Percentiles rank a stretch among this genome's conserved stretches.
phyloP scores from a whole-genome alignment of 1,284 basidiomycete species.

The Ceratobasidium theobromae region DNA sequence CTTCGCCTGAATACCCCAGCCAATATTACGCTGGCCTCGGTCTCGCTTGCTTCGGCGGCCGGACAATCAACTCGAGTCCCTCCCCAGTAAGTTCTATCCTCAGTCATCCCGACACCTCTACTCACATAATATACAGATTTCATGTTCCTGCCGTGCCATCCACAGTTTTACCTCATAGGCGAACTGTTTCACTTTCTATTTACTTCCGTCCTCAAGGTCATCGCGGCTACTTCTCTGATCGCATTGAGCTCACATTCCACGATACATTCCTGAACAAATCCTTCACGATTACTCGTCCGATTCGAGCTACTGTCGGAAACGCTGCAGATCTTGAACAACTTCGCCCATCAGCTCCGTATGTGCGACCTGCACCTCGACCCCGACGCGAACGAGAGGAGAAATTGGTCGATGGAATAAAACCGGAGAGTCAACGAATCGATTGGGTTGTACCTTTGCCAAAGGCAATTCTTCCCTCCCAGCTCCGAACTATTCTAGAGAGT shows the following conservation, averaged over 20 bases:
- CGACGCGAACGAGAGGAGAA: slow-evolving; percentile 47
- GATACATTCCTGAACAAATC: slow-evolving; percentile 40
- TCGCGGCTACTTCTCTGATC: slow-evolving; percentile 53
- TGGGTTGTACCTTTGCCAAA: slow-evolving; percentile 49
- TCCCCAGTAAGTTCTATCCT: slow-evolving; percentile 12
- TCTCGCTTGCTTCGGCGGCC: slow-evolving; percentile 30
- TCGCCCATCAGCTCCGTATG: slow-evolving; percentile 54
- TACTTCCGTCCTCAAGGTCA: slow-evolving; percentile 37
- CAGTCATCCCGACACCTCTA: neutral
- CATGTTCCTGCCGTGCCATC: slow-evolving; percentile 5
- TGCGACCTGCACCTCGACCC: slow-evolving; percentile 48
- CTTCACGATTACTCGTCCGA: slow-evolving; percentile 49
- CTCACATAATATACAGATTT: slow-evolving; percentile 33
- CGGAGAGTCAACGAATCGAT: slow-evolving; percentile 47
- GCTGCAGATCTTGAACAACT: slow-evolving; percentile 54
- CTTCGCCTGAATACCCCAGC: slow-evolving; percentile 35
- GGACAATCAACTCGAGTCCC: slow-evolving; percentile 18
- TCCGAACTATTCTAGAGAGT: slow-evolving; percentile 20
- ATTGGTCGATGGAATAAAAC: slow-evolving; percentile 52
- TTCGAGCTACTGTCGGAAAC: slow-evolving; percentile 49
- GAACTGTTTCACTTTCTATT: slow-evolving; percentile 24
- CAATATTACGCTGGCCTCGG: slow-evolving; percentile 23
- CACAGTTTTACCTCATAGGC: slow-evolving; percentile 5
- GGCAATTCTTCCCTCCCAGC: slow-evolving; percentile 40
- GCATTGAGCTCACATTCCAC: slow-evolving; percentile 46